phyloP scores from a whole-genome alignment of 2,329 filamentous ascomycete species.

The Aspergillus neotritici region DNA sequence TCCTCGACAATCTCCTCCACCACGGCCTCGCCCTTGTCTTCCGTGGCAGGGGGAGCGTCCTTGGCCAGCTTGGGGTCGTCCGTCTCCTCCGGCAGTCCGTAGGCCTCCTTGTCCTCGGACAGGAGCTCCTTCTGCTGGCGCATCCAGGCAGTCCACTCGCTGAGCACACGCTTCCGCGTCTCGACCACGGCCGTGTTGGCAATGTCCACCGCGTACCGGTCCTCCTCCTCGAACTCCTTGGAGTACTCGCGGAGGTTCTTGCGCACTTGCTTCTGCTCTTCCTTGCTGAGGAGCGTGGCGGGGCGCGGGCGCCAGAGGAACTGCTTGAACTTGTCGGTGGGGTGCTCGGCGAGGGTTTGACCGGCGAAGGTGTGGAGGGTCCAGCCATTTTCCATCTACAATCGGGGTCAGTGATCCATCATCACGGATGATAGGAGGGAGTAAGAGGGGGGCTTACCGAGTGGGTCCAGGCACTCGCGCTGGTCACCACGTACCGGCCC shows the following conservation, averaged over 20 bases:
- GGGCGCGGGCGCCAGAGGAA: constrained; percentile 91
- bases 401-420: no score
- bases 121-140: constrained; percentile 66
- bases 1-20: constrained; percentile 89
- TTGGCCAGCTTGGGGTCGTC: constrained; percentile 52
- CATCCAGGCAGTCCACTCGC: constrained; percentile 87
- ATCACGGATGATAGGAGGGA: not conserved
- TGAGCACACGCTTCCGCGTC: constrained; percentile 70
- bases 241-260: constrained; percentile 98
- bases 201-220: constrained; percentile 85
- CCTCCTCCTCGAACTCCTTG: constrained; percentile 89
- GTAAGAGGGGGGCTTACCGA: constrained; percentile 56
- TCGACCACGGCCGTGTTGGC: constrained; percentile 94
- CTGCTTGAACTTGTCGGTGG: constrained; percentile 96
- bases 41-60: constrained; percentile 50
- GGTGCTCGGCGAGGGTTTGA: constrained; percentile 80
- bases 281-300: constrained; percentile 82
- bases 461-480: constrained; percentile 94
- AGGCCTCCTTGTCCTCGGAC: constrained; percentile 61
- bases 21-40: constrained; percentile 65
- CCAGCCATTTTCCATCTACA: constrained; percentile 97
- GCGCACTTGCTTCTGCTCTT: constrained; percentile 95
- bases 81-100: constrained; percentile 62
- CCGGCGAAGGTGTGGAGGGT: constrained; percentile 97
- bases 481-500: constrained; percentile 87